Base-by-base conservation (phyloP, 345 rosid species). In the Eucalyptus lansdowneana region DNA sequence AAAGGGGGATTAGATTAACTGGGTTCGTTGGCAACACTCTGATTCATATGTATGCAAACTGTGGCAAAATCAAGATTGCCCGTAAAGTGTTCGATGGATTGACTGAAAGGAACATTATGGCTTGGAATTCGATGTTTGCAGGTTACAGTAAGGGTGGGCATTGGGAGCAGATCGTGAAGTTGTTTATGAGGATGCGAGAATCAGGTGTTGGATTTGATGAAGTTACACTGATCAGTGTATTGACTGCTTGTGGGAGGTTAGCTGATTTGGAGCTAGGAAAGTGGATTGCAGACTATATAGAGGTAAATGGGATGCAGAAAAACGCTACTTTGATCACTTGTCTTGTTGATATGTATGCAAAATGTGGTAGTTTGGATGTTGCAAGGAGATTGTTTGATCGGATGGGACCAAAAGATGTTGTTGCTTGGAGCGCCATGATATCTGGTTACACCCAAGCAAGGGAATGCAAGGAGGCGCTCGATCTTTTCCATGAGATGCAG, bases 81-180 rank as follows among this genome's bases (percentile, higher is more conserved):
- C 91, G 91, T 34, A 42, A 88, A 88, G 86, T 92, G 87, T 94
- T 93, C 42, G 94, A 93, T 86, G 92, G 88, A 92, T 91, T 92
- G 91, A 90, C 91, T 88, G 86, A 86, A 0, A 92, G 91, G 88
- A 93, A 91, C 67, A 89, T 89, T 60, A 92, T 90, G 86, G 62
- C 94, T 5, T 93, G 94, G 95, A 94, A 93, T 90, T 91, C 93
- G 5, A 88, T 93, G 91, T 90, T 93, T 49, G 87, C 94, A 19
- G 94, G 95, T 65, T 91, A 92, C 88, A 80, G 88, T 69, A 91
- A 69, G 83, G 54, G 87, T 58, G 91, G 93, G 27, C 80, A 67
- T 53, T 90, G 91, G 91, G 89, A 58, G 67, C 93, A 93, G 87
- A 89, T 91, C 44, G 86, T 92, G 34, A 54, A 72, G 34, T 86